Percentiles rank a stretch among this genome's conserved stretches.
These are phyloP conservation scores for Backusella luteola DNA, from an alignment of 192 early-diverging fungal genomes.

Conservation along the genomic window DNA sequence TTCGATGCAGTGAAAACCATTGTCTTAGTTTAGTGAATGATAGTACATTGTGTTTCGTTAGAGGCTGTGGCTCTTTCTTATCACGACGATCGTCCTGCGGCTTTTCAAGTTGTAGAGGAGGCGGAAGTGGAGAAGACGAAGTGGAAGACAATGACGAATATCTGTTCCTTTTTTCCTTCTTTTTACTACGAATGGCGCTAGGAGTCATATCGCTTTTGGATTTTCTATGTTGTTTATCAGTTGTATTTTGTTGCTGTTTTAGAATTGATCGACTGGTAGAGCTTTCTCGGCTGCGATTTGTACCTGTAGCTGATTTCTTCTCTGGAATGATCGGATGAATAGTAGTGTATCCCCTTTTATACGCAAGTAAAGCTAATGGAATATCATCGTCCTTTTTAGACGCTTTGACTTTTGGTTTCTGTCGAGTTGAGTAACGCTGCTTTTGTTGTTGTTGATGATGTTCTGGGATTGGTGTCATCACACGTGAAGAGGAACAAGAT, in stretches of 20 bases:
- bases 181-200: background rate
- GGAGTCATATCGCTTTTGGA: background rate
- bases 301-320: background rate
- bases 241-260: background rate
- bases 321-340: slow-evolving; percentile 8
- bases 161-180: background rate
- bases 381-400: slow-evolving; percentile 15
- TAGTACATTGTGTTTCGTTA: background rate
- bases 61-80: background rate
- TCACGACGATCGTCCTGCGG: background rate
- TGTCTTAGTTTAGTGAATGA: background rate
- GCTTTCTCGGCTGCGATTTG: background rate
- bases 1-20: background rate
- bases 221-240: background rate
- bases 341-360: slow-evolving; percentile 17
- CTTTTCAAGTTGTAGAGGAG: background rate
- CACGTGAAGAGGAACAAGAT: background rate
- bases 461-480: background rate
- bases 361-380: slow-evolving; percentile 16
- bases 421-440: background rate
- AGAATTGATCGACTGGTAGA: background rate
- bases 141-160: background rate
- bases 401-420: background rate
- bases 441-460: background rate
- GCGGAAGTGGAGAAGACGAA: background rate